These are phyloP conservation scores for Boletus barrowsii DNA, from an alignment of 768 basidiomycete species.

Conservation along the genomic window DNA sequence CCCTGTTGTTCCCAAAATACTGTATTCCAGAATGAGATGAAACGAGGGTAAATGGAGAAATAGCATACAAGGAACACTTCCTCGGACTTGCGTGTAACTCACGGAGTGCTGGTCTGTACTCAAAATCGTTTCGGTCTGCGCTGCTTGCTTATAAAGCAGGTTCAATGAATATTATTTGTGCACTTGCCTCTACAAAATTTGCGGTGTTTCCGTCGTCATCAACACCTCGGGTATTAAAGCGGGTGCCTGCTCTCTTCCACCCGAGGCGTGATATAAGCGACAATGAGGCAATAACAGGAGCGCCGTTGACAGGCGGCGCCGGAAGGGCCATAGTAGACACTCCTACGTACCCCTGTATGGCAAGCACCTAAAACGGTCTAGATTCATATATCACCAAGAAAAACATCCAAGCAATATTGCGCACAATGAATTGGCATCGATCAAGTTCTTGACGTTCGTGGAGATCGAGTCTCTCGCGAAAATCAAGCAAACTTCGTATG, in stretches of 20 bases:
- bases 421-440: slow-evolving; percentile 77
- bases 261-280: slow-evolving; percentile 84
- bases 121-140: slow-evolving; percentile 86
- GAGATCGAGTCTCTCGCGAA: slow-evolving; percentile 72
- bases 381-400: slow-evolving; percentile 4
- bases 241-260: slow-evolving; percentile 94
- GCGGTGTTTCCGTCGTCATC: slow-evolving; percentile 95
- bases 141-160: slow-evolving; percentile 9
- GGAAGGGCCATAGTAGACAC: slow-evolving; percentile 75
- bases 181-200: slow-evolving; percentile 89
- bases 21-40: slow-evolving; percentile 31
- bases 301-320: slow-evolving; percentile 70
- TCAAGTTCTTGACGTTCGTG: slow-evolving; percentile 75
- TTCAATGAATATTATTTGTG: neutral
- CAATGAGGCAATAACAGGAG: slow-evolving; percentile 69
- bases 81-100: slow-evolving; percentile 92
- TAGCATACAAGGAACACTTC: slow-evolving; percentile 86
- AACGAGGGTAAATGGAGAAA: neutral
- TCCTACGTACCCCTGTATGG: slow-evolving; percentile 93
- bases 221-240: slow-evolving; percentile 95
- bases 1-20: slow-evolving; percentile 99
- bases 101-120: slow-evolving; percentile 84
- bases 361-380: slow-evolving; percentile 56
- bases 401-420: slow-evolving; percentile 29
- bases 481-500: slow-evolving; percentile 81